Evolutionary conservation across 148 eudicot species (phyloP).

Genomic region (Rhododendron griersonianum): DNA sequence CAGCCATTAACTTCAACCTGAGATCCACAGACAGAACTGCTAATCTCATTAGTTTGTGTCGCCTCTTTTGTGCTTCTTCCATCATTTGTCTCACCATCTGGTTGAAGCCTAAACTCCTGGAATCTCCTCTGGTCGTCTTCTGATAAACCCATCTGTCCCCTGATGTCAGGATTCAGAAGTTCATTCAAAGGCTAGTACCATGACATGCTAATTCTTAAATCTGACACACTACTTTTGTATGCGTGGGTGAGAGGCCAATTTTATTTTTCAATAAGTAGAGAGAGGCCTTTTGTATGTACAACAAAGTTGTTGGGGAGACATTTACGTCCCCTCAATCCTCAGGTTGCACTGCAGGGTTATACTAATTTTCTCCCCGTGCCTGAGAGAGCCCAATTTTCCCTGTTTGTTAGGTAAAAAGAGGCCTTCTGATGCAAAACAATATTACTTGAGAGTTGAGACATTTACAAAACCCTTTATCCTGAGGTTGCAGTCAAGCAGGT

Average conservation of each 20-base stretch:
- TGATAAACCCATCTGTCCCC: constrained; percentile 97
- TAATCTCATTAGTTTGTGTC: constrained; percentile 17
- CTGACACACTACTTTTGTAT: neutral
- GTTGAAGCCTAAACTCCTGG: constrained; percentile 61
- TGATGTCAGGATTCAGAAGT: constrained; percentile 24
- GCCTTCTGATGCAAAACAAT: neutral
- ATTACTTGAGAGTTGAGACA: neutral
- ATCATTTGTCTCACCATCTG: constrained; percentile 23
- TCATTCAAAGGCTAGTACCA: neutral
- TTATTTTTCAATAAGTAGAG: neutral
- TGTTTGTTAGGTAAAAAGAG: neutral
- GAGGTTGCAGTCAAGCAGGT: neutral
- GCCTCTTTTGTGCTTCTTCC: constrained; percentile 24
- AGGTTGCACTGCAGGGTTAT: neutral
- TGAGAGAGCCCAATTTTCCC: neutral
- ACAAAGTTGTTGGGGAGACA: neutral
- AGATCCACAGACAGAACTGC: constrained; percentile 25
- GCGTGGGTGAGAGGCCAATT: neutral
- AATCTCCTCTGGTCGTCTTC: constrained; percentile 81
- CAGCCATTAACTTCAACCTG: constrained; percentile 35
- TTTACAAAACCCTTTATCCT: neutral
- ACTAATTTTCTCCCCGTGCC: neutral
- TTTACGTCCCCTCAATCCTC: neutral
- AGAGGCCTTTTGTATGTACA: neutral
- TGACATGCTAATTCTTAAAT: neutral